Evolutionary conservation across 305 asterid species (phyloP), one percentile per base, ranked within the genome.

Genomic region (Petunia hybrid): DNA sequence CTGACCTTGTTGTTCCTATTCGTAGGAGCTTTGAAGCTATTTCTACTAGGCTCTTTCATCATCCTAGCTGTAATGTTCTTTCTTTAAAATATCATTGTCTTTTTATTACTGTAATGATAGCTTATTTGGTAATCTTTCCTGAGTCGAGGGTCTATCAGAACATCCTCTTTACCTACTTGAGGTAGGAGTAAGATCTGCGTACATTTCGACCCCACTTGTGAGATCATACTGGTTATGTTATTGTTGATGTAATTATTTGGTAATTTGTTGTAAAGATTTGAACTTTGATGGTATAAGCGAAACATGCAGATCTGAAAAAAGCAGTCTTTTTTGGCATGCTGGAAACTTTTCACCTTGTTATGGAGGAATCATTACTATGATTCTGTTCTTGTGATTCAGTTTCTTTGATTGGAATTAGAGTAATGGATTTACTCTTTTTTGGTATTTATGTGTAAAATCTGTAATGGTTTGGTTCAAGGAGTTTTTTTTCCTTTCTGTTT

Each of bases 1-100:
- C 95, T 0, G 98, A 95, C 86, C 97, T 95, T 35, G 91, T 95
- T 70, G 83, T 90, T 88, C 98, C 99, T 41, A 94, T 95, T 80
- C 92, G 97, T 16, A 93, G 91, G 67, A 92, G 99, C 90, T 91
- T 91, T 62, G 99, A 94, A 70, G 98, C 97, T 1, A 79, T 92
- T 38, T 87, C 98, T 6, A 88, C 99, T 53, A 92, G 95, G 13
- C 90, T 91, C 85, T 95, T 92, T 89, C 92, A 89, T 78, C 95
- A 92, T 75, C 93, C 97, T 45, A 86, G 91, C 45, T 83, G 98
- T 94, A 22, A 91, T 87, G 87, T 63, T 62, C 83, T 78, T 75
- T 63, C 1, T 55, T n/a, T n/a, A n/a, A n/a, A n/a, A n/a, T n/a
- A n/a, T n/a, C n/a, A n/a, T n/a, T n/a, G n/a, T n/a, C n/a, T n/a